Base-by-base conservation (phyloP, 257 asterid genomes). In the Nicotiana obtusifolia region DNA sequence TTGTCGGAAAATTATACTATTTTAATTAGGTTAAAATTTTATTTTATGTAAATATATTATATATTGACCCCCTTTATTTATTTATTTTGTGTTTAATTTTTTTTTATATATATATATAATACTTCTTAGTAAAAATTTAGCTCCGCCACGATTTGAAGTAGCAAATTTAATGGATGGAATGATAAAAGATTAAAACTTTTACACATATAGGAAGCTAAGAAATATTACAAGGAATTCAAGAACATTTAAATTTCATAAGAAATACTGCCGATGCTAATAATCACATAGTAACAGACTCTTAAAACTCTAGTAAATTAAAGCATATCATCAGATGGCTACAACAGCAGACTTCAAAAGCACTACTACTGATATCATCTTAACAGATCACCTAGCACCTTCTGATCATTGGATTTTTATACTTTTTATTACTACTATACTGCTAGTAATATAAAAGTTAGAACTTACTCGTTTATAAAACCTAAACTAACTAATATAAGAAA, bases 261-360 rank as follows among this genome's bases (percentile, higher is more conserved):
- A 62, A 62, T 3, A 62, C 24, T 44, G 7, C 13, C 0, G 6
- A 9, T 47, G 9, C 3, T 20, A 73, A 2, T 22, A 47, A 1
- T 47, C 8, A 73, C 78, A 22, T 22, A 6, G 15, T 22, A 73
- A 71, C 2, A 24, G 0, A 22, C 37, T 71, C 4, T 10, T 44
- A 5, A 71, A 13, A 13, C 17, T 22, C 61, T 14, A 73, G 16
- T 13, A 47, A 47, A 24, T 73, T 28, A 73, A 73, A 73, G 20
- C 79, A 73, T 73, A 73, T 73, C 62, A 73, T 73, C 14, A 24
- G 30, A 24, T 73, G 62, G 79, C 61, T 24, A 47, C 62, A 73
- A 73, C 59, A 47, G 33, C 24, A 73, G 41, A 73, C 41, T 20
- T 44, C n/a, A 13, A 71, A 41, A 41, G n/a, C 78, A 41, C 78